Evolutionary conservation across 1,139 yeast genomes (phyloP).

Genomic region (Hansenula lynferdii): DNA sequence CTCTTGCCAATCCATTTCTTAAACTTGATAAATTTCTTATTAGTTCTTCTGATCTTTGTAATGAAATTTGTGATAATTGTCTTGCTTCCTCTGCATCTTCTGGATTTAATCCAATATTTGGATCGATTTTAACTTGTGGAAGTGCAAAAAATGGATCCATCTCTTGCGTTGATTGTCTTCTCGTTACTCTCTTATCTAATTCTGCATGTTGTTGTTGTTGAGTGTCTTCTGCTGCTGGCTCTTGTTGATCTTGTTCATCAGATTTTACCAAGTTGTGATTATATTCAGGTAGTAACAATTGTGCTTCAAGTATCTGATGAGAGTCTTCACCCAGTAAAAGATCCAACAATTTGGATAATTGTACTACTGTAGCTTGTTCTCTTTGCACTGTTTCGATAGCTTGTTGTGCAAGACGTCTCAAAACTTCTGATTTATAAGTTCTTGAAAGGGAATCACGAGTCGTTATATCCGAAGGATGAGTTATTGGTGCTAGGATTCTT

Average conservation of each 20-base stretch:
- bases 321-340: conserved; percentile 88
- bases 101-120: conserved; percentile 38
- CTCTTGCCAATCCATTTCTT: conserved; percentile 70
- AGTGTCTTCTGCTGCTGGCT: conserved; percentile 10
- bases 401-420: conserved; percentile 58
- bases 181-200: conserved; percentile 29
- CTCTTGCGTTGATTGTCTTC: conserved; percentile 29
- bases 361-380: conserved; percentile 72
- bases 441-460: conserved; percentile 64
- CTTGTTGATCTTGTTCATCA: conserved; percentile 13
- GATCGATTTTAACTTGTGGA: conserved; percentile 45
- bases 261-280: conserved; percentile 39
- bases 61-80: conserved; percentile 62
- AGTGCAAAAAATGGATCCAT: conserved; percentile 62
- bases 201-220: conserved; percentile 12
- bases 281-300: conserved; percentile 61
- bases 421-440: conserved; percentile 51
- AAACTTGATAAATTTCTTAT: conserved; percentile 70
- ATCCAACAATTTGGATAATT: conserved; percentile 66
- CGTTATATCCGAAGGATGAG: conserved; percentile 75
- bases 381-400: conserved; percentile 72
- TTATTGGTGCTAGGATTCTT: conserved; percentile 69
- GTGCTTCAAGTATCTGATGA: conserved; percentile 54
- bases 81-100: conserved; percentile 61
- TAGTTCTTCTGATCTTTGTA: conserved; percentile 89